phyloP scores from a whole-genome alignment of 208 protist genomes.

The Trypanosoma mega region DNA sequence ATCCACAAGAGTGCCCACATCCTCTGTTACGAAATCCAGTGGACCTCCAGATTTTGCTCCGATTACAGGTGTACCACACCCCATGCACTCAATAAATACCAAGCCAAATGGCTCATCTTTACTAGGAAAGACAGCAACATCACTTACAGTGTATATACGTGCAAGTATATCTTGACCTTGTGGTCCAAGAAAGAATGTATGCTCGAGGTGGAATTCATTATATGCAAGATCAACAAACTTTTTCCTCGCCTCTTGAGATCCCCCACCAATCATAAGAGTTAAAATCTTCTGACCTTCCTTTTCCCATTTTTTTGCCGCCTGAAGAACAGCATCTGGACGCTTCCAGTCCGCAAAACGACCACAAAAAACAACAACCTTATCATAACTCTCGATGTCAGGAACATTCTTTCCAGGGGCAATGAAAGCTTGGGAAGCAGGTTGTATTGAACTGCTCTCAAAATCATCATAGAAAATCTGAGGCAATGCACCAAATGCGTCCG shows the following conservation, averaged over 20 bases:
- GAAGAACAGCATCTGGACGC: constrained; percentile 58
- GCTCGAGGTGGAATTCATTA: constrained; percentile 41
- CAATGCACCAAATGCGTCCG: constrained; percentile 56
- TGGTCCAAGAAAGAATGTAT: constrained; percentile 73
- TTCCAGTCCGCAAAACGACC: constrained; percentile 84
- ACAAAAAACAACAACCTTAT: constrained; percentile 68
- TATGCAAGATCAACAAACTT: constrained; percentile 73
- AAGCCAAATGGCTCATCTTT: constrained; percentile 80
- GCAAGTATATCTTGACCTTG: constrained; percentile 61
- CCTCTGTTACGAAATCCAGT: constrained; percentile 69
- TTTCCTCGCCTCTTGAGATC: constrained; percentile 50
- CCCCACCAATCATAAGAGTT: constrained; percentile 60
- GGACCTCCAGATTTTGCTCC: constrained; percentile 76
- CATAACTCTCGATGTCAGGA: constrained; percentile 52
- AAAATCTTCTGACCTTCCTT: constrained; percentile 47
- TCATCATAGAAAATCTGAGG: constrained; percentile 59
- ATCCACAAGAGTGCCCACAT: constrained; percentile 64
- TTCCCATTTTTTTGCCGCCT: constrained; percentile 57
- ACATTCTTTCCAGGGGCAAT: constrained; percentile 35
- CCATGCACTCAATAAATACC: constrained; percentile 85
- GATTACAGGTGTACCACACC: constrained; percentile 73
- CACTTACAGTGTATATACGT: constrained; percentile 55
- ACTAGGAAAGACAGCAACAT: constrained; percentile 70
- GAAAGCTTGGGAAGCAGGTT: constrained; percentile 21
- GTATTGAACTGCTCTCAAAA: constrained; percentile 37